Evolutionary conservation across 345 rosid genomes (phyloP).

Genomic region (Mallotus nudiflorus): DNA sequence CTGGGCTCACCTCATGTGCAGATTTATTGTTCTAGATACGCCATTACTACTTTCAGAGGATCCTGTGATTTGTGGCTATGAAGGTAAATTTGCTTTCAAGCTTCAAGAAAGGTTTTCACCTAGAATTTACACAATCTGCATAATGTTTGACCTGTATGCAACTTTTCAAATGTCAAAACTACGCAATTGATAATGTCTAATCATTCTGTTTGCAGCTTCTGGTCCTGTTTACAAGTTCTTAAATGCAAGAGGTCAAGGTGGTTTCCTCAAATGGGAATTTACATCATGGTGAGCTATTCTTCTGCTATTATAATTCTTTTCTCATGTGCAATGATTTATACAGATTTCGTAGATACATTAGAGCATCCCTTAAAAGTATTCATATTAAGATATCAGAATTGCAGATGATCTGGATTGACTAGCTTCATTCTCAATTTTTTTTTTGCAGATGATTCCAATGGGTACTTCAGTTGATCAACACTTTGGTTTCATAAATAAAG

Average conservation of each 20-base stretch:
- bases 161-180: not conserved
- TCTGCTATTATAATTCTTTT: no score
- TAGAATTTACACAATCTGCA: no score
- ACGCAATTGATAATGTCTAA: not conserved
- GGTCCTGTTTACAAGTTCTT: slow-evolving; percentile 79
- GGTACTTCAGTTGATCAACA: no score
- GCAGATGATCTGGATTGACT: slow-evolving; percentile 5
- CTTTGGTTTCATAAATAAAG: no score
- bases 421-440: no score
- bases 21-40: slow-evolving; percentile 85
- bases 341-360: no score
- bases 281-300: slow-evolving; percentile 34
- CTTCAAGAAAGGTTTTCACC: no score
- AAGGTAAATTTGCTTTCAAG: slow-evolving; percentile 47
- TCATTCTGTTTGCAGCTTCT: slow-evolving; percentile 38
- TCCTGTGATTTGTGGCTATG: slow-evolving; percentile 83
- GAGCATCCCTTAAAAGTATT: no score
- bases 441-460: no score
- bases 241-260: slow-evolving; percentile 76
- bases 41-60: slow-evolving; percentile 89
- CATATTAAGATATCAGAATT: not conserved
- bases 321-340: no score
- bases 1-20: slow-evolving; percentile 12
- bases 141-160: no score
- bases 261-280: slow-evolving; percentile 72